A percentile compares a stretch with the other conserved stretches of the same genome.
Conservation (phyloP, 1,284 basidiomycete species). For the Mycosarcoma maydis region DNA sequence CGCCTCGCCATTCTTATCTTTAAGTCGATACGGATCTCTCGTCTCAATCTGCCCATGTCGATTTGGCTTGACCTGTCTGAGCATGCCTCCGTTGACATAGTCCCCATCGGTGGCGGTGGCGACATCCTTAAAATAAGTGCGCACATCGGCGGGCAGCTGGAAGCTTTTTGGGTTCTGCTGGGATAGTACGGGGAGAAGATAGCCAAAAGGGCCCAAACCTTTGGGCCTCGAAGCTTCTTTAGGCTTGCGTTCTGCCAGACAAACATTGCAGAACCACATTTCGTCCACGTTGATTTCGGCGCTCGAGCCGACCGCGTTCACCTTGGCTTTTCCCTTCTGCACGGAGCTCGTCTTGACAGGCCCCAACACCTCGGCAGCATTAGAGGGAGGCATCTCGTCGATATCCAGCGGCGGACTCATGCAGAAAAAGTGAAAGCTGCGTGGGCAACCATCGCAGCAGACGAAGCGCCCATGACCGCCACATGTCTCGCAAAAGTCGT, state of each 20-base stretch:
- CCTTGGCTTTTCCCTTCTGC: conserved; percentile 35
- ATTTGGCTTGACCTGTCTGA: conserved; percentile 67
- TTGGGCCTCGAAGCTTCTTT: conserved; percentile 38
- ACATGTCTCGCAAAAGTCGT: conserved; percentile 94
- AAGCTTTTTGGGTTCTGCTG: conserved; percentile 80
- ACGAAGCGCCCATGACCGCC: conserved; percentile 78
- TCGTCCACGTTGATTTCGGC: conserved; percentile 71
- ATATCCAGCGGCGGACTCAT: conserved; percentile 92
- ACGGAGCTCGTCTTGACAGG: conserved; percentile 14
- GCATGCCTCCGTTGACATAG: conserved; percentile 75
- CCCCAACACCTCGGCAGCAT: conserved; percentile 46
- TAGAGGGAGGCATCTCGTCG: conserved; percentile 75
- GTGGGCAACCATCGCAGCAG: conserved; percentile 91
- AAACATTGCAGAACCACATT: conserved; percentile 90
- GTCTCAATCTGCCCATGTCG: conserved; percentile 89
- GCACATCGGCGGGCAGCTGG: conserved; percentile 87
- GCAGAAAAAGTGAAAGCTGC: conserved; percentile 95
- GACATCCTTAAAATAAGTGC: conserved; percentile 82
- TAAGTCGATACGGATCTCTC: conserved; percentile 85
- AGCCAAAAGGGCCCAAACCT: conserved; percentile 66
- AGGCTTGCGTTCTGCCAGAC: conserved; percentile 68
- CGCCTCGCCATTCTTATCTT: conserved; percentile 82
- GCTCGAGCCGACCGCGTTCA: conserved; percentile 12
- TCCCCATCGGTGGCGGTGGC: conserved; percentile 64
- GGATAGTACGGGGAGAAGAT: conserved; percentile 76